Evolutionary conservation across 345 rosid species (phyloP).

Genomic region (Melaleuca alternifolia): DNA sequence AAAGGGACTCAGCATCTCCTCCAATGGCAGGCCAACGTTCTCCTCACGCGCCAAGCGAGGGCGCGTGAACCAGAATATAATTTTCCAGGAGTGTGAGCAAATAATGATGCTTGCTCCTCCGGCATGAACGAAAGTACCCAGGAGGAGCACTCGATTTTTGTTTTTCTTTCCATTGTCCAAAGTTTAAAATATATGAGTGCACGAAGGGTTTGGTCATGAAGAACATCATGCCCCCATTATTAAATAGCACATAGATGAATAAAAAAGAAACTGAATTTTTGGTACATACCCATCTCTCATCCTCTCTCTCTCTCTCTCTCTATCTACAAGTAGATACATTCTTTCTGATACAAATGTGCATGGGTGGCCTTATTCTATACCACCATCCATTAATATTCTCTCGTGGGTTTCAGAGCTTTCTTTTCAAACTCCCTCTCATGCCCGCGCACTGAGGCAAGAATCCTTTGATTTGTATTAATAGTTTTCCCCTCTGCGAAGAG

Average conservation of each 20-base stretch:
- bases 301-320: background rate
- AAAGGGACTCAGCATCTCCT: background rate
- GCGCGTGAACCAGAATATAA: background rate
- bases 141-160: background rate
- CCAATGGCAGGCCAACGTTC: background rate
- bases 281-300: background rate
- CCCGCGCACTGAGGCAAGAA: conserved; percentile 15
- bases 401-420: conserved; percentile 14
- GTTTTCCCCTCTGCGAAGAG: background rate
- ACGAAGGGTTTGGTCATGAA: conserved; percentile 26
- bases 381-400: conserved; percentile 17
- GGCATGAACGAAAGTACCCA: background rate
- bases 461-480: background rate
- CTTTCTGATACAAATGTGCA: background rate
- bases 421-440: conserved; percentile 5
- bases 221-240: conserved; percentile 17
- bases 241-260: background rate
- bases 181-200: background rate
- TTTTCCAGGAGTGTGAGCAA: background rate
- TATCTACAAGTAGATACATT: background rate
- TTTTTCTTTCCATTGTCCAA: background rate
- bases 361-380: background rate
- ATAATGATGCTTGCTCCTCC: background rate
- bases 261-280: background rate
- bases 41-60: background rate